phyloP scores from a whole-genome alignment of 2,329 filamentous ascomycete genomes.

The Pseudogymnoascus pannorum region DNA sequence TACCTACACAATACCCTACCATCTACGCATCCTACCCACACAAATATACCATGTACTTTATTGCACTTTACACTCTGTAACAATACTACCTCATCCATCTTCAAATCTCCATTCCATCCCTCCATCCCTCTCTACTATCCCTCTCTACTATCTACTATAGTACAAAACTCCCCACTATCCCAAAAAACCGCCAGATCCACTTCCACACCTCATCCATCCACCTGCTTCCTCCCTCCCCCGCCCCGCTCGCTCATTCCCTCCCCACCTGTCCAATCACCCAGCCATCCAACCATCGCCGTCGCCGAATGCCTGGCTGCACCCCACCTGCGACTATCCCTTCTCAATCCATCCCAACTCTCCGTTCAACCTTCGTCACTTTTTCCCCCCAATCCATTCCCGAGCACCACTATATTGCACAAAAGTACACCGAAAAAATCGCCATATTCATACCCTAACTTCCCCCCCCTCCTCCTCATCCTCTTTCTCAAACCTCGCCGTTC shows the following conservation, averaged over 20 bases:
- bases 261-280: background rate
- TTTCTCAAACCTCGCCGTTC: background rate
- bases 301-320: background rate
- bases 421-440: background rate
- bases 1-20: too few species aligned
- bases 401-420: background rate
- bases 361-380: background rate
- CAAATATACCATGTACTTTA: too few species aligned
- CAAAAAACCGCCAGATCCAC: background rate
- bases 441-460: background rate
- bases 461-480: background rate
- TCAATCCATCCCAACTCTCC: conserved; percentile 2
- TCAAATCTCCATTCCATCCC: too few species aligned
- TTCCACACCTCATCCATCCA: background rate
- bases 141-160: too few species aligned
- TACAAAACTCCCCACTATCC: background rate
- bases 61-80: too few species aligned
- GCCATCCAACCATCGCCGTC: background rate
- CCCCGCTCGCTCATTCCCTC: too few species aligned
- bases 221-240: background rate
- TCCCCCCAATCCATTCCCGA: background rate
- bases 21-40: too few species aligned
- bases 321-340: background rate
- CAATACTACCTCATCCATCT: too few species aligned
- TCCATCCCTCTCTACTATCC: background rate